phyloP scores from a whole-genome alignment of 805 yeast genomes.

The Metschnikowia shivogae region DNA sequence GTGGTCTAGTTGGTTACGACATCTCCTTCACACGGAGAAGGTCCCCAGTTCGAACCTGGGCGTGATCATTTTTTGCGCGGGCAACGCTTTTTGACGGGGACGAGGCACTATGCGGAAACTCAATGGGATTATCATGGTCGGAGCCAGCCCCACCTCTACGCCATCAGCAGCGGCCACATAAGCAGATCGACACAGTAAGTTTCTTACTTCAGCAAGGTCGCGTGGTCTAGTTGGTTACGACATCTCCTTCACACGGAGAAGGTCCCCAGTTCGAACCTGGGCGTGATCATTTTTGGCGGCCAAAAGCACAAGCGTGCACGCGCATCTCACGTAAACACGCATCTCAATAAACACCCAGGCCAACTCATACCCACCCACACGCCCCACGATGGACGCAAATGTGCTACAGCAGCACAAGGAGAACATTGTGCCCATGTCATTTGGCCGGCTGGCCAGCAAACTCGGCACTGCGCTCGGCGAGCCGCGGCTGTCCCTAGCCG shows the following conservation, averaged over 20 bases:
- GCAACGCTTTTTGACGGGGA: no score
- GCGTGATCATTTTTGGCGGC: conserved; percentile 16
- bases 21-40: conserved; percentile 23
- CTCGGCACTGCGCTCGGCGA: conserved; percentile 42
- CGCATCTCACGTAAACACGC: background rate
- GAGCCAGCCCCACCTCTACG: no score
- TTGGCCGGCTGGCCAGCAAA: conserved; percentile 65
- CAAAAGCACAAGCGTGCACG: background rate
- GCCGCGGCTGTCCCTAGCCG: conserved; percentile 4
- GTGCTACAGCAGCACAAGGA: conserved; percentile 57
- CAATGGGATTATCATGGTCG: no score
- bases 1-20: conserved; percentile 23
- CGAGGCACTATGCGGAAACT: no score
- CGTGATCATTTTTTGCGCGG: conserved; percentile 17
- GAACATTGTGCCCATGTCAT: conserved; percentile 60
- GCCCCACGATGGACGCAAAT: conserved; percentile 15
- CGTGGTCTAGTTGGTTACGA: conserved; percentile 23
- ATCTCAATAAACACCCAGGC: background rate
- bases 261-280: conserved; percentile 24
- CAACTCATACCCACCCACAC: background rate
- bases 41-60: conserved; percentile 24
- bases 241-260: conserved; percentile 23
- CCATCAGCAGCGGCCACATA: no score
- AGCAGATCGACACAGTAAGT: no score
- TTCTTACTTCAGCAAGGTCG: conserved; percentile 10